These are phyloP conservation scores for Neurospora crassa DNA, from an alignment of 2,329 filamentous ascomycete genomes.

Conservation along the genomic window DNA sequence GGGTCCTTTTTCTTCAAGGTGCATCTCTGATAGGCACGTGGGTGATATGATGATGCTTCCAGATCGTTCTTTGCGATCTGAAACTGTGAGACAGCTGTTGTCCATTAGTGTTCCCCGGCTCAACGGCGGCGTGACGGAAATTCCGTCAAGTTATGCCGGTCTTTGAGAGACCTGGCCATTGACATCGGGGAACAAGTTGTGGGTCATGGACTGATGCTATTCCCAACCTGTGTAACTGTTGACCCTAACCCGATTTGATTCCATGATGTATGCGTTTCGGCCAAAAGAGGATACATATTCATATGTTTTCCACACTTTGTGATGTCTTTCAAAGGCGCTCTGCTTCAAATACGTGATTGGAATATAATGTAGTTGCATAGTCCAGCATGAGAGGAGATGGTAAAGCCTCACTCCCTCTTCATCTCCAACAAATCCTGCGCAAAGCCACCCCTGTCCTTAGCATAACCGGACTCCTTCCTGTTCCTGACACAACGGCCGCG, in stretches of 20 bases:
- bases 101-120: not conserved
- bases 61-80: not conserved
- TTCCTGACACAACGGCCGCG: not conserved
- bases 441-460: not conserved
- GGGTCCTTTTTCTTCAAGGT: not conserved
- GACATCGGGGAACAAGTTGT: not conserved
- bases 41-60: not conserved
- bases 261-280: too few relatives aligned
- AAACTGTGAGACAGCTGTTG: not conserved
- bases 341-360: not conserved
- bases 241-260: not conserved
- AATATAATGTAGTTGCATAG: not conserved
- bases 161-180: not conserved
- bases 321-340: not conserved
- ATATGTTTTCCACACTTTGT: not conserved
- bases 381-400: too few relatives aligned
- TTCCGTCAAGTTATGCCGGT: not conserved
- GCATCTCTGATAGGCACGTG: not conserved
- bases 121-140: not conserved
- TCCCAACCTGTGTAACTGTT: not conserved
- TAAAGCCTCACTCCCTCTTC: not conserved
- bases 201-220: not conserved
- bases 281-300: not conserved
- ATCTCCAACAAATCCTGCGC: not conserved
- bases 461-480: not conserved